Base-by-base conservation (phyloP, 192 early-diverging fungal genomes). In the Paraglomus occultum region DNA sequence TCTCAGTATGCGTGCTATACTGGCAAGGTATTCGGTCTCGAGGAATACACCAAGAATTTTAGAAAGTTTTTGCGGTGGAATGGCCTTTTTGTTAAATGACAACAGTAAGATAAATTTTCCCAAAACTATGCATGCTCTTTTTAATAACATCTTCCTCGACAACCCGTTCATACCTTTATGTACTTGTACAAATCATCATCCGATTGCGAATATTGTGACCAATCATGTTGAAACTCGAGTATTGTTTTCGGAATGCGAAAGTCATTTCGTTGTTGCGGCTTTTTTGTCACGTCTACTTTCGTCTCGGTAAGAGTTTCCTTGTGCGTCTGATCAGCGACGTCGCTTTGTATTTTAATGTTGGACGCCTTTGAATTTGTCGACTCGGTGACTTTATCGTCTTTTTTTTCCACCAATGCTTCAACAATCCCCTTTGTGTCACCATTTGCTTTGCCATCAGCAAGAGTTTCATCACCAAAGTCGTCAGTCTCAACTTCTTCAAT, bases 191-290 rank as follows among this genome's bases (percentile, higher is more conserved):
- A 62, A 8, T 77, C 58, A 10, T 75, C 73, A 18, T 71, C 68
- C 8, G 85, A 82, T 58, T 64, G 55, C 60, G 79, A 83, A 23
- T 84, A 78, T 54, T 77, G 80, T 65, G 86, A 87, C 89, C 90
- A 92, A 57, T 90, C 86, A 7, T 87, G 75, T 60, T 90, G 85
- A 70, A 92, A 91, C 54, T 92, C 91, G 69, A 76, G 80, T 55
- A 85, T 85, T 11, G 84, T 88, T n/a, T 55, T 76, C 10, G 88
- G 87, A 22, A 67, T 47, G 31, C 31, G 31, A 31, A 31, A 31
- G 31, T 31, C 31, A 31, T 31, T 31, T 31, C 31, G 31, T 31
- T 3, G 31, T 5, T 67, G 61, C 50, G 81, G 61, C 1, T 72
- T 48, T 47, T 39, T 31, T 17, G 14, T 5, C 40, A 42, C 1